Evolutionary conservation across 345 rosid genomes (phyloP).

Genomic region (Cardamine chenopodiifolia): DNA sequence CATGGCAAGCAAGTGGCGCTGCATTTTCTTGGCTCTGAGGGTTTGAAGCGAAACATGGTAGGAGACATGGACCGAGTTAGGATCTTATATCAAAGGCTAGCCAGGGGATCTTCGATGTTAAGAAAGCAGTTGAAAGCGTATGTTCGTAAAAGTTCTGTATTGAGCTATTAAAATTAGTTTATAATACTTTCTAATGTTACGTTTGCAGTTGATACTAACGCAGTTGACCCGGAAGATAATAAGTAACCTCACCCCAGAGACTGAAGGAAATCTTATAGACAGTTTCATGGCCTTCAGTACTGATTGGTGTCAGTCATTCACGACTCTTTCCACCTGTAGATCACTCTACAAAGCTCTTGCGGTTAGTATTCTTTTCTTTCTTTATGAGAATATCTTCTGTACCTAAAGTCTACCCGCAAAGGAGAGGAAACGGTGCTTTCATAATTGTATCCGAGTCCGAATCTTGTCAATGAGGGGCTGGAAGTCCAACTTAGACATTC

Average conservation of each 20-base stretch:
- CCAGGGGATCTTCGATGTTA: background rate
- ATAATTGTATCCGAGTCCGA: no score
- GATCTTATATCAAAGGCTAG: background rate
- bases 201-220: background rate
- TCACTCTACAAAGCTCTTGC: background rate
- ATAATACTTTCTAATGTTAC: background rate
- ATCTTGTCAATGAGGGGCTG: no score
- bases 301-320: background rate
- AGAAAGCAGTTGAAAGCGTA: background rate
- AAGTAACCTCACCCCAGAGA: background rate
- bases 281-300: background rate
- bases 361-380: background rate
- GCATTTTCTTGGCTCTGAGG: background rate
- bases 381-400: no score
- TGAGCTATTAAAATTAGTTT: background rate
- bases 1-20: background rate
- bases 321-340: background rate
- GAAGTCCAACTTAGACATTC: no score
- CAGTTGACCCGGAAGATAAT: background rate
- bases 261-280: background rate
- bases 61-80: background rate
- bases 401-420: no score
- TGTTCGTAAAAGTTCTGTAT: background rate
- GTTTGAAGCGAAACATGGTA: background rate
- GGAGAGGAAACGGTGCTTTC: no score